Conservation (phyloP, 169 alveolate species). For the Pseudocohnilembus persalinus region DNA sequence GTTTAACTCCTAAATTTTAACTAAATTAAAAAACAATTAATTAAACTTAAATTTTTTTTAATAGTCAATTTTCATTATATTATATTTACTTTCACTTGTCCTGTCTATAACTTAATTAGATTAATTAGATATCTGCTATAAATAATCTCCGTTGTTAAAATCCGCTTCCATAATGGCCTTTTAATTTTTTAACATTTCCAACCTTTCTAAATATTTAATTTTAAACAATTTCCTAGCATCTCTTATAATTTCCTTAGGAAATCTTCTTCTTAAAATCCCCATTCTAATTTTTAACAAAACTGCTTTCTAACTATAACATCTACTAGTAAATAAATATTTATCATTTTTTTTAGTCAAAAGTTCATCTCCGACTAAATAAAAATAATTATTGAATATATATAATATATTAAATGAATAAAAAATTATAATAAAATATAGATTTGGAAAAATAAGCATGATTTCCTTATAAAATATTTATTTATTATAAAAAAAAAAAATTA, state of each 20-base stretch:
- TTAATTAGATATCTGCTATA: too few species aligned
- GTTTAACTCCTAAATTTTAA: too few species aligned
- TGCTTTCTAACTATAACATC: background rate
- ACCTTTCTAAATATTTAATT: background rate
- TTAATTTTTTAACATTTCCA: background rate
- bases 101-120: too few species aligned
- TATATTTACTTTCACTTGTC: background rate
- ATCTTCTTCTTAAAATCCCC: background rate
- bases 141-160: background rate
- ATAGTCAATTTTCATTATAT: background rate
- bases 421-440: too few species aligned
- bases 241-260: background rate
- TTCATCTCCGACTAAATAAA: background rate
- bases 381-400: too few species aligned
- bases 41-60: background rate
- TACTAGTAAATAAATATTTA: background rate
- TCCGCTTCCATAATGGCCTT: background rate
- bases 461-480: too few species aligned
- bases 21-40: background rate
- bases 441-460: background rate
- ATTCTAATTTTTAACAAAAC: background rate
- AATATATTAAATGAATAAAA: too few species aligned
- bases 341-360: background rate
- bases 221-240: background rate
- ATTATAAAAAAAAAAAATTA: too few species aligned